Conservation (phyloP, 2,329 filamentous ascomycete species). For the Neoscytalidium dimidiatum region DNA sequence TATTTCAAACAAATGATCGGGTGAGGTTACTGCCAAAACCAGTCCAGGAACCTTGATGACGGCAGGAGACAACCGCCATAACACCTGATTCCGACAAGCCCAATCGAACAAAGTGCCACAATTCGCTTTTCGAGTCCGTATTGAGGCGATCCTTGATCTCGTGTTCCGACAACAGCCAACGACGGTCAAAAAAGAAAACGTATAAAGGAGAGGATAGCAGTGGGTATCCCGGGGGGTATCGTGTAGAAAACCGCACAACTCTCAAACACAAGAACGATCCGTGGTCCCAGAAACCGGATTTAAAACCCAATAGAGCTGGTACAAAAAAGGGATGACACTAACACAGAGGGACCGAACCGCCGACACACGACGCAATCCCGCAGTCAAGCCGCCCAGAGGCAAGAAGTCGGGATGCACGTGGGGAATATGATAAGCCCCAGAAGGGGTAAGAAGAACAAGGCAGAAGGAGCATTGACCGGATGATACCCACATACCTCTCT, state of each 20-base stretch:
- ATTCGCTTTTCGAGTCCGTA: no score
- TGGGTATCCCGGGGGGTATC: conserved; percentile 9
- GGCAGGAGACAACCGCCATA: no score
- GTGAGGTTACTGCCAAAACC: no score
- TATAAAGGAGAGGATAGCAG: conserved; percentile 8
- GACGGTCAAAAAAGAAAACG: neutral
- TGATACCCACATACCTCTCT: neutral
- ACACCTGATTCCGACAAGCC: no score
- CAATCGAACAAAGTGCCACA: no score
- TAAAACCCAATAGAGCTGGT: neutral
- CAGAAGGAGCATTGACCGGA: neutral
- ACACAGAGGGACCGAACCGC: neutral
- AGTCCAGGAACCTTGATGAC: no score
- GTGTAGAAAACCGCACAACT: conserved; percentile 4
- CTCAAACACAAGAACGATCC: neutral
- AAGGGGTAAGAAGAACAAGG: neutral
- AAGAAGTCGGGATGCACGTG: neutral
- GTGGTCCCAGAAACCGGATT: neutral
- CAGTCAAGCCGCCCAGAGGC: neutral
- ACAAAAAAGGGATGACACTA: neutral
- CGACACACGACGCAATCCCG: neutral
- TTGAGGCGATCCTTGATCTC: no score
- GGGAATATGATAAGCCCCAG: neutral
- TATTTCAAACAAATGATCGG: no score
- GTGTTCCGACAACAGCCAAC: no score